Conservation (phyloP, 2,329 filamentous ascomycete species). For the Aspergillus pseudoterreus region DNA sequence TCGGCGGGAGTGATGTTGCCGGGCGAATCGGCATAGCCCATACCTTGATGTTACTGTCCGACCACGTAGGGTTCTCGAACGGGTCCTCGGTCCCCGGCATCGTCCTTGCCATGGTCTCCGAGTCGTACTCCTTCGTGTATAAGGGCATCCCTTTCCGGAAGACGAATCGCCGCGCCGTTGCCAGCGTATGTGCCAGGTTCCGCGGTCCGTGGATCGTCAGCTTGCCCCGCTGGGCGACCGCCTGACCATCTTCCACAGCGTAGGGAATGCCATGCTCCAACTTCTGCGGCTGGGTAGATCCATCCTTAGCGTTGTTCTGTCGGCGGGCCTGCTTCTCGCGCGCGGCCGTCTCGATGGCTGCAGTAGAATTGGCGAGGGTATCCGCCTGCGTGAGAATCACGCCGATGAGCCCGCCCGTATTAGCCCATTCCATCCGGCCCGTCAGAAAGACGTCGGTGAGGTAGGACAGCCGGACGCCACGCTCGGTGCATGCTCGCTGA, state of each 20-base stretch:
- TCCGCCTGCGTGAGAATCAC: constrained; percentile 82
- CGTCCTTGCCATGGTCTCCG: constrained; percentile 24
- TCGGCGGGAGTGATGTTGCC: constrained; percentile 14
- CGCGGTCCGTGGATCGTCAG: constrained; percentile 73
- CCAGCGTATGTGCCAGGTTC: constrained; percentile 76
- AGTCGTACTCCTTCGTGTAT: constrained; percentile 63
- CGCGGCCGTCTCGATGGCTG: constrained; percentile 41
- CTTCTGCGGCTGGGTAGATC: constrained; percentile 16
- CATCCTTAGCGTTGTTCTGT: constrained; percentile 14
- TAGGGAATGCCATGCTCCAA: constrained; percentile 25
- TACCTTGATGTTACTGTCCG: constrained; percentile 73
- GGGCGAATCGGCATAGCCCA: constrained; percentile 69
- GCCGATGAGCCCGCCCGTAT: constrained; percentile 77
- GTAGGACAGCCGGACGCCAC: constrained; percentile 61
- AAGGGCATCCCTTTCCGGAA: constrained; percentile 79
- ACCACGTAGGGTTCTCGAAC: constrained; percentile 60
- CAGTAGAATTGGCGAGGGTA: constrained; percentile 47
- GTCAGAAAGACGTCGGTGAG: constrained; percentile 78
- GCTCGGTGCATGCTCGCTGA: constrained; percentile 70
- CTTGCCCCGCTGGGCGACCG: constrained; percentile 26
- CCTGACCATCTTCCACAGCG: constrained; percentile 23
- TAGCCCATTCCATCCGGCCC: constrained; percentile 71
- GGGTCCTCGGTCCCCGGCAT: constrained; percentile 17
- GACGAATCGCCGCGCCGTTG: constrained; percentile 79
- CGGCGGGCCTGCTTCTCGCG: constrained; percentile 35